Conservation (phyloP, 805 yeast species). For the Lachancea fermentati region DNA sequence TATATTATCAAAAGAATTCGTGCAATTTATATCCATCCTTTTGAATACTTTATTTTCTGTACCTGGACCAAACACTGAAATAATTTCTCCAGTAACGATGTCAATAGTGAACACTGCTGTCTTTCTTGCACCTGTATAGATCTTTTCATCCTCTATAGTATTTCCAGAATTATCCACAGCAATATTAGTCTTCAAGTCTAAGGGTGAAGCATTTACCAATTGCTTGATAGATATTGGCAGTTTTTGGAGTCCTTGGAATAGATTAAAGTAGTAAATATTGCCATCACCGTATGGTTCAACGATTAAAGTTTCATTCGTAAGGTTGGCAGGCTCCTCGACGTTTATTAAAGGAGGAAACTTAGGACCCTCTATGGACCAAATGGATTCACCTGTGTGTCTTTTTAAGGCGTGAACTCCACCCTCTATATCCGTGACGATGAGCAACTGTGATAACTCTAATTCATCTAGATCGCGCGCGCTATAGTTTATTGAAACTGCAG, state of each 20-base stretch:
- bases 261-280: conserved; percentile 70
- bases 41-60: conserved; percentile 28
- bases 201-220: conserved; percentile 78
- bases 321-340: conserved; percentile 16
- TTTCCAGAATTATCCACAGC: conserved; percentile 41
- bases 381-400: conserved; percentile 62
- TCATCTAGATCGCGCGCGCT: conserved; percentile 10
- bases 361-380: conserved; percentile 69
- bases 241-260: conserved; percentile 66
- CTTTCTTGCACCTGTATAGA: conserved; percentile 79
- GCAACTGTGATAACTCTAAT: conserved; percentile 42
- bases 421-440: conserved; percentile 76
- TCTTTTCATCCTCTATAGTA: conserved; percentile 53
- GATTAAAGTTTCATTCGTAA: conserved; percentile 54
- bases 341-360: conserved; percentile 22
- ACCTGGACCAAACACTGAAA: conserved; percentile 61
- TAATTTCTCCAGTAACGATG: conserved; percentile 65
- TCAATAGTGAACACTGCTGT: conserved; percentile 74
- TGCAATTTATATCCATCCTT: conserved; percentile 12
- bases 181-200: conserved; percentile 46
- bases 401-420: conserved; percentile 81
- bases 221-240: conserved; percentile 77
- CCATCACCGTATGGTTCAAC: conserved; percentile 92
- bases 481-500: conserved; percentile 29
- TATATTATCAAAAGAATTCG: conserved; percentile 9